These are phyloP conservation scores for Hygrophorus russula DNA, from an alignment of 768 basidiomycete genomes.

Conservation along the genomic window DNA sequence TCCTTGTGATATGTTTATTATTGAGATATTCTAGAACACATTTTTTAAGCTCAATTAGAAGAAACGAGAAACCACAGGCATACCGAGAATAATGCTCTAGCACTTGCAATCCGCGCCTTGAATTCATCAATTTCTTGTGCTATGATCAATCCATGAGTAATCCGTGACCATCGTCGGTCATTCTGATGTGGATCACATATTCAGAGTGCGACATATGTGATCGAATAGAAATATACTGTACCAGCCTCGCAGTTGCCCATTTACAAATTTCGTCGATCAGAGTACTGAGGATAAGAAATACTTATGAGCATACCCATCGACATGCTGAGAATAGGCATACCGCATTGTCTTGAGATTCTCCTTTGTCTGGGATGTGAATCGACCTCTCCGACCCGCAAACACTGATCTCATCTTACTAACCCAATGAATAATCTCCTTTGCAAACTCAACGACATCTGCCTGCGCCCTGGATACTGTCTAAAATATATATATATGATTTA, in stretches of 20 bases:
- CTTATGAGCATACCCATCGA: not conserved
- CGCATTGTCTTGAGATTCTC: conserved; percentile 8
- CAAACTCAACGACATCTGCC: conserved; percentile 9
- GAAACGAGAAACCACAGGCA: not conserved
- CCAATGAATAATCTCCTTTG: conserved; percentile 9
- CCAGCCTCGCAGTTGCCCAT: not conserved
- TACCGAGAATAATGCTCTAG: not conserved
- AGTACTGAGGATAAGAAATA: not conserved
- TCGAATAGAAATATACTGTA: not conserved
- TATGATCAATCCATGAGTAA: not conserved
- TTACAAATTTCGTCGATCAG: not conserved
- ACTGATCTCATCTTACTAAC: conserved; percentile 7
- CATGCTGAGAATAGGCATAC: not conserved
- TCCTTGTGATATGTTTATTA: not conserved
- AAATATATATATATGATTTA: too few species aligned
- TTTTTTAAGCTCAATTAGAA: not conserved
- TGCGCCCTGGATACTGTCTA: conserved; percentile 1
- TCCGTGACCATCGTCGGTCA: not conserved
- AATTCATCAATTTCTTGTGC: not conserved
- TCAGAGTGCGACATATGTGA: not conserved
- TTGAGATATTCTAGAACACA: not conserved
- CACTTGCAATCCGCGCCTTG: not conserved
- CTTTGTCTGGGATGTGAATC: conserved; percentile 9
- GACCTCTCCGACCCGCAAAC: conserved; percentile 1
- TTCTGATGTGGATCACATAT: not conserved